Percentiles rank a stretch among this genome's conserved stretches.
These are phyloP conservation scores for Nicotiana rustica DNA, from an alignment of 305 asterid genomes.

Conservation along the genomic window DNA sequence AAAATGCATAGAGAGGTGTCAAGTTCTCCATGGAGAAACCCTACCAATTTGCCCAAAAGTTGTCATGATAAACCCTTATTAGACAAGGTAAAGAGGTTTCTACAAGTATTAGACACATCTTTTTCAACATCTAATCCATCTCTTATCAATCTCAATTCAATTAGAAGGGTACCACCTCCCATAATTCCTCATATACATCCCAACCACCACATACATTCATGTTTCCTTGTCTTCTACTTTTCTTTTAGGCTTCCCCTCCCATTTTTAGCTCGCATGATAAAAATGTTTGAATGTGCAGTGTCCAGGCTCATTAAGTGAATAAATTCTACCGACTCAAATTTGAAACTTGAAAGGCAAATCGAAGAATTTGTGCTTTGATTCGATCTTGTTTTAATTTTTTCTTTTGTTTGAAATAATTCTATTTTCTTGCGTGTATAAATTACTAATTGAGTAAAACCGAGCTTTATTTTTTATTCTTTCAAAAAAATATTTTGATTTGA, in stretches of 20 bases:
- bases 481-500: no score
- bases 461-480: no score
- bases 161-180: slow-evolving; percentile 32
- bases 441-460: no score
- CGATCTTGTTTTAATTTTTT: no score
- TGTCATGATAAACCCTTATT: slow-evolving; percentile 31
- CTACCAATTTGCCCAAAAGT: slow-evolving; percentile 36
- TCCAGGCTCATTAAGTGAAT: no score
- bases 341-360: no score
- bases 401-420: no score
- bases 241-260: not conserved
- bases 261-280: not conserved
- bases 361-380: no score
- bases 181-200: slow-evolving; percentile 36
- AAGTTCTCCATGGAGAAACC: slow-evolving; percentile 41
- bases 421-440: no score
- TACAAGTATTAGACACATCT: slow-evolving; percentile 32
- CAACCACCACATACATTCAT: not conserved
- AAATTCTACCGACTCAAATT: no score
- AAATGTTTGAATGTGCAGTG: not conserved
- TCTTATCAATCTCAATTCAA: slow-evolving; percentile 41
- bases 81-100: slow-evolving; percentile 13
- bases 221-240: not conserved
- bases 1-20: slow-evolving; percentile 43
- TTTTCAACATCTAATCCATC: slow-evolving; percentile 51